These are phyloP conservation scores for Pseudogymnoascus sp. DNA, from an alignment of 2,329 filamentous ascomycete species.

Conservation along the genomic window DNA sequence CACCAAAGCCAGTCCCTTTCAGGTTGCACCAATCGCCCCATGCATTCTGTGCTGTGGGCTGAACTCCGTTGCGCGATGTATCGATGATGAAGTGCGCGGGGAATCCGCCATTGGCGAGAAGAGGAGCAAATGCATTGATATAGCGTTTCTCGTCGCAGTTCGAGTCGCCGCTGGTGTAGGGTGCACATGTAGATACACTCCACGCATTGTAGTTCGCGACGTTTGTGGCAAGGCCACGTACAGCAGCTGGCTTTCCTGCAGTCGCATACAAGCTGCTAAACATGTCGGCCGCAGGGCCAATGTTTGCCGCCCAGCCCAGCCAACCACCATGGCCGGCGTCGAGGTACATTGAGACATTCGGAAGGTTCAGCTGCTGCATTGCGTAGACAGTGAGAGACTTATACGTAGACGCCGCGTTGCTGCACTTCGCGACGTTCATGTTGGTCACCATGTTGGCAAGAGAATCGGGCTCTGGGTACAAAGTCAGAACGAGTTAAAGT, in stretches of 20 bases:
- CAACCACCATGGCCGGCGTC: constrained; percentile 58
- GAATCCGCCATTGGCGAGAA: constrained; percentile 39
- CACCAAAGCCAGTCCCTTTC: constrained; percentile 53
- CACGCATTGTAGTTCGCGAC: constrained; percentile 52
- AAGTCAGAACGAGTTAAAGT: constrained; percentile 9
- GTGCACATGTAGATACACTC: constrained; percentile 36
- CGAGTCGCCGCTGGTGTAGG: constrained; percentile 33
- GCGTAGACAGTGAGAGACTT: constrained; percentile 48
- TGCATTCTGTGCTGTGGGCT: constrained; percentile 44
- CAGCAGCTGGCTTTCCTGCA: constrained; percentile 37
- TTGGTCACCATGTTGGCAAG: constrained; percentile 57
- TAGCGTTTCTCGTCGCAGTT: constrained; percentile 47
- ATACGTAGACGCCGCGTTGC: constrained; percentile 46
- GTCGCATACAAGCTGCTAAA: constrained; percentile 39
- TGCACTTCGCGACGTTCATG: constrained; percentile 44
- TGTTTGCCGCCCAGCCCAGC: constrained; percentile 56
- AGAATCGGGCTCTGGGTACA: constrained; percentile 46
- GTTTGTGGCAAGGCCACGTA: constrained; percentile 48
- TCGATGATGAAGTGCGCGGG: constrained; percentile 49
- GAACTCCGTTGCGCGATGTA: constrained; percentile 54
- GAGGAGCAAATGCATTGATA: constrained; percentile 42
- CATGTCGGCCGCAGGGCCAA: constrained; percentile 40
- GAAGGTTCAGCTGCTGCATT: constrained; percentile 46
- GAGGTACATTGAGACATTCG: constrained; percentile 56
- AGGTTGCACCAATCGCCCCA: constrained; percentile 66